Base-by-base conservation (phyloP, 352 stramenopile species). In the Globisporangium cystogenes region DNA sequence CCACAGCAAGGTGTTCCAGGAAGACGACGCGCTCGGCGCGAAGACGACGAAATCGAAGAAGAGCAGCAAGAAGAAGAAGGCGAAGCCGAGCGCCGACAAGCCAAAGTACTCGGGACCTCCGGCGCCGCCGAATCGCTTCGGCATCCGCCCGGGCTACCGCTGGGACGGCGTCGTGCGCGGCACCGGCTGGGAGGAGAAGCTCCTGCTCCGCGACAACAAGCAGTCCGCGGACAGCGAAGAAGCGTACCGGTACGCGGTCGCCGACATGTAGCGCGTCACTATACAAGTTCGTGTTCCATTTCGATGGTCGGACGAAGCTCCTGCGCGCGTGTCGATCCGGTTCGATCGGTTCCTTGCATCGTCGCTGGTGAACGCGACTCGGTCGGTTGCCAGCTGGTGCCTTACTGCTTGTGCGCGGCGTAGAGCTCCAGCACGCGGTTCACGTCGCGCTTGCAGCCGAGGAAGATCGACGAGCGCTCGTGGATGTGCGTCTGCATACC, bases 91-190 rank as follows among this genome's bases (percentile, higher is more conserved):
- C 7, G 50, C n/a, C 26, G 67, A 1, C 21, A 90, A 90, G 40
- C 80, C 76, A 1, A 82, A 78, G 48, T 93, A 93, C 52, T 55
- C 74, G 0, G 82, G 82, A 4, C 82, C 82, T 14, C 76, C 76
- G n/a, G 76, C 83, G 18, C 80, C 78, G 24, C 70, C 78, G 27
- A 93, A 93, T 51, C 81, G 83, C 27, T 96, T 98, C 62, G 76
- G 82, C 42, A 98, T 99, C 49, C 52, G 65, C 26, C 96, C 97
- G 24, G 97, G 97, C 21, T 99, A 99, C 72, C 85, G 96, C n/a
- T 99, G 97, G 97, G 96, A 99, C 69, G 97, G 96, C 29, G 86
- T 98, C 45, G 96, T 99, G 60, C 82, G 96, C 16, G 90, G 96
- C 27, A 99, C 96, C 53, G 93, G 89, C 24, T 99, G 96, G 80